These are phyloP conservation scores for Diversispora eburnea DNA, from an alignment of 192 early-diverging fungal species.

Conservation along the genomic window DNA sequence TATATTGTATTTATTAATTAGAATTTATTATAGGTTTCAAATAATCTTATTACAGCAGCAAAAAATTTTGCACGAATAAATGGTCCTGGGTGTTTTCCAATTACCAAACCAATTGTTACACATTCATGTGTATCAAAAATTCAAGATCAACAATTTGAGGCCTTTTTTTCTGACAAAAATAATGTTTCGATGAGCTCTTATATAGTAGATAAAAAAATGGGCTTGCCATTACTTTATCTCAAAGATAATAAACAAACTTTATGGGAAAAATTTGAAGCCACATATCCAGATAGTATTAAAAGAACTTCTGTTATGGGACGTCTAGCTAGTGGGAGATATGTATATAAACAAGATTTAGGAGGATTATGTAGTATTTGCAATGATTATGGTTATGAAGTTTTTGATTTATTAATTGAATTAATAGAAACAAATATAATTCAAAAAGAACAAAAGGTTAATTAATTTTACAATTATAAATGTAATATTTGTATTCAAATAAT, in stretches of 20 bases:
- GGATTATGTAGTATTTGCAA: no score
- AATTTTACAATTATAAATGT: no score
- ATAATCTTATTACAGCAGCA: conserved; percentile 14
- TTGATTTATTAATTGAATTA: no score
- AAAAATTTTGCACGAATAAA: conserved; percentile 10
- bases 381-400: no score
- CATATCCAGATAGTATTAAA: no score
- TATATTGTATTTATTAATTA: background rate
- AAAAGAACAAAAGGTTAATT: no score
- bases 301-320: no score
- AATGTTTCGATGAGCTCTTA: conserved; percentile 3
- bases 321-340: no score
- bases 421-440: no score
- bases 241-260: conserved; percentile 12
- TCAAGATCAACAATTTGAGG: conserved; percentile 5
- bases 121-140: background rate
- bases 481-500: no score
- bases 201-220: background rate
- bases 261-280: no score
- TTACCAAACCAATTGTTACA: conserved; percentile 1
- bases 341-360: no score
- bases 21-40: conserved; percentile 3
- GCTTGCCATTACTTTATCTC: background rate
- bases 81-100: background rate
- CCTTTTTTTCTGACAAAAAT: conserved; percentile 2